Conservation (phyloP, 169 alveolate genomes). For the Perkinsus marinus region DNA sequence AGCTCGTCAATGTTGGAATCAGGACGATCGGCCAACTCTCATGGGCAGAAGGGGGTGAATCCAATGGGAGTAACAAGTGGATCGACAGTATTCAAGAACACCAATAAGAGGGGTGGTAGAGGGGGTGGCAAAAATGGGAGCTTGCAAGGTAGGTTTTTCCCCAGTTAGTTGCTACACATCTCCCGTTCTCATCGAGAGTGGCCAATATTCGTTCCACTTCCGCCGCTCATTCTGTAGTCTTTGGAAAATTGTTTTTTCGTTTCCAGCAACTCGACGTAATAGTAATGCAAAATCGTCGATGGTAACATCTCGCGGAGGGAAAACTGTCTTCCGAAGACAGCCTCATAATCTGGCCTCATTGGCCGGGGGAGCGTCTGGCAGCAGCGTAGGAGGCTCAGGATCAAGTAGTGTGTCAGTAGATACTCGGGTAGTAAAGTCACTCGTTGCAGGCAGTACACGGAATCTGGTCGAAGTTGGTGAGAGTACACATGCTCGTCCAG, state of each 20-base stretch:
- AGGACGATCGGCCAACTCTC: not conserved
- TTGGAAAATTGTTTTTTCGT: too few species aligned
- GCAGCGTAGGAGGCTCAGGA: not conserved
- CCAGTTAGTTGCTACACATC: too few species aligned
- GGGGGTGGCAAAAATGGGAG: not conserved
- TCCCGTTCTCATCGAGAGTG: too few species aligned
- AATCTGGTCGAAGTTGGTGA: not conserved
- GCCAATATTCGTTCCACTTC: too few species aligned
- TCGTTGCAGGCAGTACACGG: too few species aligned
- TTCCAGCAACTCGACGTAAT: not conserved
- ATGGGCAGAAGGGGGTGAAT: not conserved
- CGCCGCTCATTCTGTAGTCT: too few species aligned
- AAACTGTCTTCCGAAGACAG: not conserved
- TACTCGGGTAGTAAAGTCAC: too few species aligned
- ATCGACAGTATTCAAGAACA: not conserved
- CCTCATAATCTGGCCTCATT: not conserved
- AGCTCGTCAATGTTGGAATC: not conserved
- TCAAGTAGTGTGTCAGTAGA: not conserved
- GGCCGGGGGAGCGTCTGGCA: not conserved
- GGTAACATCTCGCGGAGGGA: not conserved
- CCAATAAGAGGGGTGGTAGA: not conserved
- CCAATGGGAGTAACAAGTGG: not conserved
- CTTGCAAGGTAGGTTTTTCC: too few species aligned
- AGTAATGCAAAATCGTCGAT: not conserved
- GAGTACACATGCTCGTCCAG: not conserved